Conservation (phyloP, 768 basidiomycete genomes). For the Tricholoma bakamatsutake region DNA sequence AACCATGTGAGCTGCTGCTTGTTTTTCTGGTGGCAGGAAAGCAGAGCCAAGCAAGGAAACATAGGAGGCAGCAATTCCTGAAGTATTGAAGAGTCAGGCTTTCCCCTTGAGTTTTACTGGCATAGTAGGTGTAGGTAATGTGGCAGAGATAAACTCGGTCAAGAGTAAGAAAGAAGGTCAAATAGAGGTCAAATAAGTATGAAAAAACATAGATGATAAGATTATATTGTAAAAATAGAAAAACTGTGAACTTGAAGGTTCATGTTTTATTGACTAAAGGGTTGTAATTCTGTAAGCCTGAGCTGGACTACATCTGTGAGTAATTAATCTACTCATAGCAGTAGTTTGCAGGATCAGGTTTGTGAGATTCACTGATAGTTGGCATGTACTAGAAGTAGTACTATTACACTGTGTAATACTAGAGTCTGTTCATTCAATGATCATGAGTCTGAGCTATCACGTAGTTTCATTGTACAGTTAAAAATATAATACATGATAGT, state of each 20-base stretch:
- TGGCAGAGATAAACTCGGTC: neutral
- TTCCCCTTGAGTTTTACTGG: too few species aligned
- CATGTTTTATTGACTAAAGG: neutral
- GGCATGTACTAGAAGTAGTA: neutral
- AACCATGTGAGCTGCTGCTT: neutral
- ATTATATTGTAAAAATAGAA: too few species aligned
- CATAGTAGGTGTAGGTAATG: too few species aligned
- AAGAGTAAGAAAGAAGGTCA: too few species aligned
- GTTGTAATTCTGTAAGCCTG: neutral
- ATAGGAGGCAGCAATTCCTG: too few species aligned
- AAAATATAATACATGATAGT: neutral
- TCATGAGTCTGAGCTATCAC: too few species aligned
- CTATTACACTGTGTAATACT: neutral
- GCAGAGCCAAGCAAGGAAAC: too few species aligned
- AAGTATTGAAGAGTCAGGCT: too few species aligned
- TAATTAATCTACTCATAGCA: neutral
- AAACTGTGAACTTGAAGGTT: neutral
- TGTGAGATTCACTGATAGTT: neutral
- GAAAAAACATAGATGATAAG: too few species aligned
- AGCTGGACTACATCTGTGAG: neutral
- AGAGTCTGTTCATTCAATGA: neutral
- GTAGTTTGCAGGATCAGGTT: neutral
- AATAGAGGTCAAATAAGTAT: too few species aligned
- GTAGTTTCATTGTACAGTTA: neutral
- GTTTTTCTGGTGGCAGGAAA: neutral